Evolutionary conservation across 352 stramenopile genomes (phyloP).

Genomic region (Phytophthora vignae): DNA sequence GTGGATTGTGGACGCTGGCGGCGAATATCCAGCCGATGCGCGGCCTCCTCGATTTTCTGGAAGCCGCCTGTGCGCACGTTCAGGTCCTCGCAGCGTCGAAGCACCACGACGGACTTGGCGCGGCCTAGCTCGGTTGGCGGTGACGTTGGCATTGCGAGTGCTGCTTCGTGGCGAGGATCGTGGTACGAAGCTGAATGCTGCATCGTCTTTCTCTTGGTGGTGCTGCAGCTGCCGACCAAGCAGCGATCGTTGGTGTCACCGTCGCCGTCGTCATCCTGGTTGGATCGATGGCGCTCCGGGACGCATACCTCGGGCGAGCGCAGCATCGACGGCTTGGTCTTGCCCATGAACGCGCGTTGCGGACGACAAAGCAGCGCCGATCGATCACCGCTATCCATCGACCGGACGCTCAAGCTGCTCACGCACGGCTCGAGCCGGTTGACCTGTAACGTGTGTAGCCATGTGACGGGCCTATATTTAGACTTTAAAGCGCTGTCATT

Average conservation of each 20-base stretch:
- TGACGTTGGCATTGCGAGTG: constrained; percentile 1
- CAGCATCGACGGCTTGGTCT: constrained; percentile 14
- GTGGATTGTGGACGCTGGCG: constrained; percentile 26
- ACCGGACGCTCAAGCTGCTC: constrained; percentile 15
- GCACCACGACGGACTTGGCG: constrained; percentile 45
- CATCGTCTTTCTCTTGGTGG: constrained; percentile 10
- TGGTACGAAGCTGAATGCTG: constrained; percentile 12
- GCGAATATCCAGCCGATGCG: constrained; percentile 47
- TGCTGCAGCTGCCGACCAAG: constrained; percentile 8
- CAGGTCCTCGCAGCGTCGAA: constrained; percentile 75
- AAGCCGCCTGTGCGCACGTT: constrained; percentile 79
- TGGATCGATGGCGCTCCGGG: constrained; percentile 19
- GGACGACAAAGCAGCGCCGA: constrained; percentile 7
- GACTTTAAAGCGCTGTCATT: not conserved
- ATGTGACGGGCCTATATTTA: constrained; percentile 39
- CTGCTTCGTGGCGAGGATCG: constrained; percentile 14
- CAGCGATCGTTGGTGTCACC: not conserved
- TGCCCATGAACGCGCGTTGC: constrained; percentile 15
- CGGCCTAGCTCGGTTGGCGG: not conserved
- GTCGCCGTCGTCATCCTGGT: constrained; percentile 30
- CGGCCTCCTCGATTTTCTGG: constrained; percentile 80
- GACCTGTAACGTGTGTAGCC: constrained; percentile 22
- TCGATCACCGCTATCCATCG: constrained; percentile 27
- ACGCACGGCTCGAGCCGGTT: constrained; percentile 6
- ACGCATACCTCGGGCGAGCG: constrained; percentile 5